A percentile compares a stretch with the other conserved stretches of the same genome.
Conservation (phyloP, 164 flowering plant genomes). For the Vitis vinifera region DNA sequence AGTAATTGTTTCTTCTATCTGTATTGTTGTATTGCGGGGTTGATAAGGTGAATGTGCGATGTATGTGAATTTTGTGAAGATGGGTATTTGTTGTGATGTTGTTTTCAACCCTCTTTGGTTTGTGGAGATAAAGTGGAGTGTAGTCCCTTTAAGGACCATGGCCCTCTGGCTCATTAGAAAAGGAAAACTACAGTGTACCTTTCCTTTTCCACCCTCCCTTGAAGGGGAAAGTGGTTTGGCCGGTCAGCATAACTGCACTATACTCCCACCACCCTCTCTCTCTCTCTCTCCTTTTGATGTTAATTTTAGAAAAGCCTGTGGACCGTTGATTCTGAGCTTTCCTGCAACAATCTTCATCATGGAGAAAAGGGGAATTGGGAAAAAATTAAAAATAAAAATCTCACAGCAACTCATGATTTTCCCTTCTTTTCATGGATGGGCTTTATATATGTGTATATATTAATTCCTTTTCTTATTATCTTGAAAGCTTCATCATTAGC, state of each 20-base stretch:
- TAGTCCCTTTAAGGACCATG: constrained; percentile 44
- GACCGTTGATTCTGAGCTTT: constrained; percentile 44
- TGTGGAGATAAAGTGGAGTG: constrained; percentile 45
- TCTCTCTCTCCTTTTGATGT: constrained; percentile 32
- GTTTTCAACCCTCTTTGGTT: constrained; percentile 25
- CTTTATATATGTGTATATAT: constrained; percentile 6
- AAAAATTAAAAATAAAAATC: constrained; percentile 11
- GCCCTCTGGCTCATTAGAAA: constrained; percentile 50
- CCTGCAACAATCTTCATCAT: constrained; percentile 27
- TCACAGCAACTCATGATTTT: constrained; percentile 32
- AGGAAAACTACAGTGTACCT: constrained; percentile 32
- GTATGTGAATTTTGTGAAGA: constrained; percentile 15
- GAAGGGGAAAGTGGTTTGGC: constrained; percentile 52
- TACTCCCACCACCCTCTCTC: constrained; percentile 21
- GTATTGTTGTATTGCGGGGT: background rate
- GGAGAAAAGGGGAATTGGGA: constrained; percentile 15
- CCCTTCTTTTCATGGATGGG: constrained; percentile 32
- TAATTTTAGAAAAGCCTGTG: constrained; percentile 27
- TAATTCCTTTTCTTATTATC: constrained; percentile 20
- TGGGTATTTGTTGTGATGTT: constrained; percentile 27
- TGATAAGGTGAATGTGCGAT: constrained; percentile 2
- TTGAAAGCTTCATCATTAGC: constrained; percentile 41
- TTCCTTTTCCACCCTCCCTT: constrained; percentile 31
- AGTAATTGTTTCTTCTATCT: too few relatives aligned
- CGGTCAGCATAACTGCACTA: constrained; percentile 57